phyloP scores from a whole-genome alignment of 352 stramenopile species.

The Pythium dissimile region DNA sequence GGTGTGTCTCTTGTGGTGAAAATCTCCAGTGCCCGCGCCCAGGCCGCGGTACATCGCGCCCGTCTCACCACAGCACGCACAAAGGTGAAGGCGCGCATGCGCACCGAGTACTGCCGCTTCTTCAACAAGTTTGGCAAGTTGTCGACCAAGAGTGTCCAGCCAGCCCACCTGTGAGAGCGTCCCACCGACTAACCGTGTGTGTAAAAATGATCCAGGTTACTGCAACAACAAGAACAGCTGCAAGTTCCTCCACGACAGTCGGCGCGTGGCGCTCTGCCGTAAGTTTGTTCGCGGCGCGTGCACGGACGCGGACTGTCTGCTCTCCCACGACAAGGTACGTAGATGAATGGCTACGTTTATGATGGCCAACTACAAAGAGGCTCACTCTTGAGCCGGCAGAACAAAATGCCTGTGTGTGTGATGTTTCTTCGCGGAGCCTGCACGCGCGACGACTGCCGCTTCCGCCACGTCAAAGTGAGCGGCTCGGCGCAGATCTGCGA shows the following conservation, averaged over 20 bases:
- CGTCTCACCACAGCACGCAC: constrained; percentile 32
- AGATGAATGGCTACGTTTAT: background rate
- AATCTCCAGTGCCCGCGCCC: constrained; percentile 31
- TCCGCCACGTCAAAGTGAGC: constrained; percentile 82
- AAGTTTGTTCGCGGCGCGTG: constrained; percentile 74
- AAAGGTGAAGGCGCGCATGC: constrained; percentile 34
- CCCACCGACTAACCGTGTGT: too few species aligned
- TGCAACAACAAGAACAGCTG: constrained; percentile 82
- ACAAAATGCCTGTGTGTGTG: constrained; percentile 80
- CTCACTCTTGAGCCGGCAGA: constrained; percentile 33
- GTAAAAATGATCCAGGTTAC: constrained; percentile 64
- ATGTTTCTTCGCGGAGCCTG: constrained; percentile 75
- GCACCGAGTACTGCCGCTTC: constrained; percentile 78
- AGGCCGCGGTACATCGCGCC: constrained; percentile 48
- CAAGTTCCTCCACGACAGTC: constrained; percentile 82
- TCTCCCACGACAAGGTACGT: constrained; percentile 78
- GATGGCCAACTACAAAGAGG: background rate
- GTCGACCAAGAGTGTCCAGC: background rate
- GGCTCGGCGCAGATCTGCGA: constrained; percentile 53
- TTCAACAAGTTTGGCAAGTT: constrained; percentile 81
- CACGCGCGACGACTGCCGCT: constrained; percentile 71
- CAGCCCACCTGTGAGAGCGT: background rate
- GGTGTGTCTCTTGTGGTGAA: background rate
- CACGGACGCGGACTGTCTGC: constrained; percentile 46
- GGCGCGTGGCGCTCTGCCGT: constrained; percentile 73